phyloP scores from a whole-genome alignment of 345 rosid genomes.

The Citrus cavaleriei region DNA sequence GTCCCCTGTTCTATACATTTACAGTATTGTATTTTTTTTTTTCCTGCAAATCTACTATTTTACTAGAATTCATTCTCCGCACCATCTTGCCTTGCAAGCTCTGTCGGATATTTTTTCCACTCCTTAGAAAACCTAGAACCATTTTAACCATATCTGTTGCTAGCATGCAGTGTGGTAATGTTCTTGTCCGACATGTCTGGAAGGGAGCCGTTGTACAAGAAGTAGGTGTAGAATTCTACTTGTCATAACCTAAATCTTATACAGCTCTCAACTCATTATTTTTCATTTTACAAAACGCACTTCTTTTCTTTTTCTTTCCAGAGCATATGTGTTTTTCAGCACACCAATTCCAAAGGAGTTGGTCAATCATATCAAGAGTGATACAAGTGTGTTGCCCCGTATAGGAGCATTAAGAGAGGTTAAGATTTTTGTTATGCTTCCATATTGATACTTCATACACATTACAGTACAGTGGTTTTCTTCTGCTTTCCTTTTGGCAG shows the following conservation, averaged over 20 bases:
- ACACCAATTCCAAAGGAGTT: conserved; percentile 68
- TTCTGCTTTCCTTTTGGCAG: background rate
- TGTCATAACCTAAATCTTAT: background rate
- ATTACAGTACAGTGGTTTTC: background rate
- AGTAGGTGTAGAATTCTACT: conserved; percentile 39
- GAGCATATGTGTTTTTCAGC: conserved; percentile 89
- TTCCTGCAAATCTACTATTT: background rate
- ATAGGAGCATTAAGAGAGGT: conserved; percentile 96
- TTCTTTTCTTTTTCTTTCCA: conserved; percentile 18
- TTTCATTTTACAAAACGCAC: conserved; percentile 10
- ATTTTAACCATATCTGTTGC: conserved; percentile 32
- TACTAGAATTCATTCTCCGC: background rate
- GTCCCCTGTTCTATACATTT: background rate
- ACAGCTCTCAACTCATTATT: background rate
- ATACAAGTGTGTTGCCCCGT: conserved; percentile 81
- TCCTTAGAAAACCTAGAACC: conserved; percentile 9
- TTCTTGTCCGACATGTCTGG: conserved; percentile 99
- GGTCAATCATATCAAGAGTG: conserved; percentile 83
- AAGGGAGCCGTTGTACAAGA: conserved; percentile 88
- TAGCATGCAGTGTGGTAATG: conserved; percentile 85
- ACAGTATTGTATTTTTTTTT: background rate
- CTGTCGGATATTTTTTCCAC: background rate
- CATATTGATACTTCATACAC: background rate
- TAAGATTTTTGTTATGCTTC: conserved; percentile 7
- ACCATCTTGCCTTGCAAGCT: background rate